Evolutionary conservation across 306 rosid genomes (phyloP), one percentile per base, ranked within the genome.

Genomic region (Dryas drummondii): DNA sequence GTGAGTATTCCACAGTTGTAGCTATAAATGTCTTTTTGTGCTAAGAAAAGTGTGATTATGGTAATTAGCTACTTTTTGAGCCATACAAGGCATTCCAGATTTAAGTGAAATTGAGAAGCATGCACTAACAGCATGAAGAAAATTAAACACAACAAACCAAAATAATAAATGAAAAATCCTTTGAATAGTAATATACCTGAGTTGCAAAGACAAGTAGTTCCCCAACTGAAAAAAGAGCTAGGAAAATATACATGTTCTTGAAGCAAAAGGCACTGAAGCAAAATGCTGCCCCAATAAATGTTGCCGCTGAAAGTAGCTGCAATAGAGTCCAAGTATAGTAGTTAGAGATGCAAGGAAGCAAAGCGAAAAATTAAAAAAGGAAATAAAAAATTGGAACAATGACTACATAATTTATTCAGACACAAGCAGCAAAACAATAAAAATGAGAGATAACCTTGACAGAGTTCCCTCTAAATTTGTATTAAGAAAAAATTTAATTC

Each of bases 151-250:
- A 46, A 40, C 68, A 54, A 77, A 32, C 62, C 72, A 22, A 78
- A 55, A 66, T 54, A 47, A 19, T 4, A 60, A 46, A 27, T 27
- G n/a, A 76, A 41, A n/a, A 41, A 56, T 52, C 5, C 51, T 19
- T 15, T 46, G 32, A 37, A 44, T 15, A 76, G 58, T 66, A 59
- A 73, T 46, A 42, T 89, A 93, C 97, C 97, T 89, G 98, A 75
- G 85, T 84, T 70, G 96, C 89, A 84, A 91, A 93, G 87, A 89
- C 77, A 63, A 91, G 78, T 26, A 93, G 77, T 84, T 93, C 96
- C 41, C 98, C 98, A 16, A 91, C 51, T 37, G 96, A 61, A 61
- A 89, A 93, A 52, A 93, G 68, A 53, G 64, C 92, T 45, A 93
- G 77, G 83, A 93, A 93, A 79, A 77, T 92, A 76, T 88, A 88